These are phyloP conservation scores for Tetracentron sinense DNA, from an alignment of 164 flowering plant species.

Conservation along the genomic window DNA sequence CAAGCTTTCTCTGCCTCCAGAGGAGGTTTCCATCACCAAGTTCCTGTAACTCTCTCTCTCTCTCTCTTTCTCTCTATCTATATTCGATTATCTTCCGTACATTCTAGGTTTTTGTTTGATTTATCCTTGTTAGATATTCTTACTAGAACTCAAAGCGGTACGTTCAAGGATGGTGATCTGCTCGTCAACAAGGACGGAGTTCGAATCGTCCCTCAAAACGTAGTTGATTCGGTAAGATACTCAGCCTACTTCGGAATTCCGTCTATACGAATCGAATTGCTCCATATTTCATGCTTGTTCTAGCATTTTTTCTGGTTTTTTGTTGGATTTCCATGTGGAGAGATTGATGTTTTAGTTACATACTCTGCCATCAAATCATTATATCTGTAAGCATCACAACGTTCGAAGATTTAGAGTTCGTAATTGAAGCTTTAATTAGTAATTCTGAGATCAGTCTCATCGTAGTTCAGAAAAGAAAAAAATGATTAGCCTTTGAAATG, in stretches of 20 bases:
- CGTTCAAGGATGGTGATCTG: constrained; percentile 92
- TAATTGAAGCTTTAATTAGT: too few species aligned
- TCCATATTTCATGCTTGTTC: not conserved
- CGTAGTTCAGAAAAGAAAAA: too few species aligned
- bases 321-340: too few species aligned
- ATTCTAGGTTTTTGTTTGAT: not conserved
- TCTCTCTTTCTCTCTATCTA: constrained; percentile 11
- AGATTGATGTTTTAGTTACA: not conserved
- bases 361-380: not conserved
- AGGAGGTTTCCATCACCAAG: constrained; percentile 38
- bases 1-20: constrained; percentile 20
- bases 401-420: not conserved
- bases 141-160: constrained; percentile 76
- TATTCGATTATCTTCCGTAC: not conserved
- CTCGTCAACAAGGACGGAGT: constrained; percentile 85
- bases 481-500: too few species aligned
- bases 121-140: not conserved
- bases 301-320: too few species aligned
- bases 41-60: constrained; percentile 50
- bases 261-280: not conserved
- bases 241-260: not conserved
- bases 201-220: constrained; percentile 60
- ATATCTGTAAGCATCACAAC: not conserved
- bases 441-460: too few species aligned
- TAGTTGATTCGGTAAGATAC: constrained; percentile 55